These are phyloP conservation scores for Didymella segeticola DNA, from an alignment of 2,329 filamentous ascomycete genomes.

Conservation along the genomic window DNA sequence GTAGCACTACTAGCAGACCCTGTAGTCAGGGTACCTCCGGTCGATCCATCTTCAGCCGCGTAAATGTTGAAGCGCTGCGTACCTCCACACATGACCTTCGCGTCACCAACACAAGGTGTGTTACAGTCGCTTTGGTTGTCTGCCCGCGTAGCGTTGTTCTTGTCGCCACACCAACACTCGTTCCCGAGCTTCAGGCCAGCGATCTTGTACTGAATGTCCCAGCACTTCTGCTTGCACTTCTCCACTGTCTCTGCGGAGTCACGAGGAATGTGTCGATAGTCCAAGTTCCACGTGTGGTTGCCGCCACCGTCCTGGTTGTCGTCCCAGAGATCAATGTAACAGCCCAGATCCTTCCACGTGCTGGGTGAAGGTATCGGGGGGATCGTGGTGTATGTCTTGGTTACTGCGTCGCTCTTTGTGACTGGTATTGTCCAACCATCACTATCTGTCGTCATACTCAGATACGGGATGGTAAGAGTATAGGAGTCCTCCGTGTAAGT, in stretches of 20 bases:
- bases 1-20: neutral
- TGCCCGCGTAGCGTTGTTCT: constrained; percentile 1
- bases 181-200: constrained; percentile 3
- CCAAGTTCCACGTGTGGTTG: neutral
- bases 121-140: constrained; percentile 2
- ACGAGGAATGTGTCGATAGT: neutral
- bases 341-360: constrained; percentile 2
- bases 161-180: constrained; percentile 7
- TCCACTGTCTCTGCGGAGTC: neutral
- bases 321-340: constrained; percentile 1
- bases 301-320: neutral
- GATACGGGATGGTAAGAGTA: neutral
- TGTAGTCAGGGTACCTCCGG: neutral
- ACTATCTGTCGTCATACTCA: constrained; percentile 1
- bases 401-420: neutral
- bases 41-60: neutral
- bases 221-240: constrained; percentile 8
- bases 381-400: neutral
- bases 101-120: constrained; percentile 1
- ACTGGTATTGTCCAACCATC: constrained; percentile 7
- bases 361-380: neutral
- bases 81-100: constrained; percentile 1
- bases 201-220: neutral
- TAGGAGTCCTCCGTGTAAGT: neutral
- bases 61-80: neutral